These are phyloP conservation scores for Dendrocalamus latiflorus DNA, from an alignment of 202 grass and related monocot genomes.

Conservation along the genomic window DNA sequence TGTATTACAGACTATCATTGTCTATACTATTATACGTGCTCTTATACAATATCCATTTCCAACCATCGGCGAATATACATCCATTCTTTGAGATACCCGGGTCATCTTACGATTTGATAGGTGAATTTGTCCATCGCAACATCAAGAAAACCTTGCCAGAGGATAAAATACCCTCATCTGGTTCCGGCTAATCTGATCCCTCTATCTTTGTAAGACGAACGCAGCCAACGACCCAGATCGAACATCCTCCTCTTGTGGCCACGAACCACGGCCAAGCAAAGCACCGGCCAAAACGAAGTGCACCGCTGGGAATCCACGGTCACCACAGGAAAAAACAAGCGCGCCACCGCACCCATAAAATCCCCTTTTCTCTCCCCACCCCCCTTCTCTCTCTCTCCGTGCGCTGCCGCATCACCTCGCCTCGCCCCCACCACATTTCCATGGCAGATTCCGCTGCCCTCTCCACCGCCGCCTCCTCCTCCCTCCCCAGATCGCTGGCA, in stretches of 20 bases:
- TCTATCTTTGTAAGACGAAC: not conserved
- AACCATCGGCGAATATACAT: not conserved
- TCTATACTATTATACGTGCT: no score
- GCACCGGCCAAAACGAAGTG: constrained; percentile 12
- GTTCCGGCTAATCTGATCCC: not conserved
- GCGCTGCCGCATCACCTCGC: not conserved
- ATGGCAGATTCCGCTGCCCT: constrained; percentile 80
- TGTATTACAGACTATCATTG: no score
- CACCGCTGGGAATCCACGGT: constrained; percentile 26
- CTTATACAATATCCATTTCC: no score
- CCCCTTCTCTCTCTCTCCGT: not conserved
- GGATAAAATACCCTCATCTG: not conserved
- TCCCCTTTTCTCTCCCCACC: not conserved
- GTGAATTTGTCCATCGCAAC: not conserved
- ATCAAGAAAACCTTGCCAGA: not conserved
- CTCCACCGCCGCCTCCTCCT: constrained; percentile 43
- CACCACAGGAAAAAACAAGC: constrained; percentile 14
- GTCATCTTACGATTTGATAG: not conserved
- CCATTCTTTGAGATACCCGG: not conserved
- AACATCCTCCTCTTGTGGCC: not conserved
- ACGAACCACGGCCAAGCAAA: not conserved
- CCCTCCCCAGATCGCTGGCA: constrained; percentile 33
- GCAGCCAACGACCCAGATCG: constrained; percentile 1
- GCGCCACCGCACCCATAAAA: constrained; percentile 15
- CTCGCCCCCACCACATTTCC: not conserved